phyloP scores from a whole-genome alignment of 164 flowering plant species.

The Dillenia turbinata region DNA sequence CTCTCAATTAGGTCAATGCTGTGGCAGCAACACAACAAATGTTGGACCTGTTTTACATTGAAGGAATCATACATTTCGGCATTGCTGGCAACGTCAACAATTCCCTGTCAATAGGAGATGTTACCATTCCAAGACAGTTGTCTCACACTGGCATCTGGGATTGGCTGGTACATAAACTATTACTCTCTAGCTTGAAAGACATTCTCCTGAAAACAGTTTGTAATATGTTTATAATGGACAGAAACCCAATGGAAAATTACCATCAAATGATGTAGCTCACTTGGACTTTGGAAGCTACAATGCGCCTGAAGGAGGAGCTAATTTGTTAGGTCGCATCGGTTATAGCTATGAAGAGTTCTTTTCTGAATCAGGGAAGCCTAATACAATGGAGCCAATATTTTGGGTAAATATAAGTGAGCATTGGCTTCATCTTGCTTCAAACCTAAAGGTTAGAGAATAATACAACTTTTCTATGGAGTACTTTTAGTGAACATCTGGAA shows the following conservation, averaged over 20 bases:
- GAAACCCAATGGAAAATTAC: slow-evolving; percentile 19
- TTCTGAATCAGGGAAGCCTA: slow-evolving; percentile 19
- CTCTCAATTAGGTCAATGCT: slow-evolving; percentile 28
- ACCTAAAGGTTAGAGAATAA: slow-evolving; percentile 21
- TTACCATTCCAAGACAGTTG: slow-evolving; percentile 22
- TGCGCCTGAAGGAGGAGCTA: slow-evolving; percentile 20
- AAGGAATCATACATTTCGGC: slow-evolving; percentile 33
- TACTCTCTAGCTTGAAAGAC: not conserved
- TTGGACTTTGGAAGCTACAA: slow-evolving; percentile 24
- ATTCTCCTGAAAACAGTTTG: not conserved
- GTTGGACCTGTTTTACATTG: slow-evolving; percentile 27
- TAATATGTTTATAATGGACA: slow-evolving; percentile 1
- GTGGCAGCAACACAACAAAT: slow-evolving; percentile 36
- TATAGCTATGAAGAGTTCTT: slow-evolving; percentile 18
- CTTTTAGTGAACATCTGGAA: too few species aligned
- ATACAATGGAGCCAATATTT: slow-evolving; percentile 4
- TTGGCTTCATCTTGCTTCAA: slow-evolving; percentile 27
- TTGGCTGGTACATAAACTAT: slow-evolving; percentile 24
- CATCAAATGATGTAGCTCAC: slow-evolving; percentile 6
- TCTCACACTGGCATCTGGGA: slow-evolving; percentile 34
- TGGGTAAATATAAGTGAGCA: slow-evolving; percentile 20
- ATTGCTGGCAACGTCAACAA: slow-evolving; percentile 28
- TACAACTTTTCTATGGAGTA: not conserved
- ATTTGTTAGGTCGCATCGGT: slow-evolving; percentile 25
- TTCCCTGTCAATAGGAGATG: slow-evolving; percentile 30